Evolutionary conservation across 768 basidiomycete species (phyloP).

Genomic region (Kwoniella heveanensis): DNA sequence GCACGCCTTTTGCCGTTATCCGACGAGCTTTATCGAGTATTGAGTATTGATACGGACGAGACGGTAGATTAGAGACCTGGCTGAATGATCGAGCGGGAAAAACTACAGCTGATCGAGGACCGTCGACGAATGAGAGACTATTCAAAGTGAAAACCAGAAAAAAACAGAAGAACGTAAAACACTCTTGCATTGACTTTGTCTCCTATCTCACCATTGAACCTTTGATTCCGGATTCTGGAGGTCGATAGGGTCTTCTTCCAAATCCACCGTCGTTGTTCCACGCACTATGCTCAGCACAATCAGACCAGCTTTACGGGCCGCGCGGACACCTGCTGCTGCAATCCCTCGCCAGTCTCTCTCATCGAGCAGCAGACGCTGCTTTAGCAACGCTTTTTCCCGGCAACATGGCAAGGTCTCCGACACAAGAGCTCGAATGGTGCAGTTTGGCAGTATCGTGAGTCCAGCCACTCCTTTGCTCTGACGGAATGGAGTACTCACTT

Average conservation of each 20-base stretch:
- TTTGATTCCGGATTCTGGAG: background rate
- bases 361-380: constrained; percentile 4
- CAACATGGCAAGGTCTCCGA: background rate
- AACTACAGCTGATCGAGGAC: background rate
- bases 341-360: background rate
- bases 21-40: too few species aligned
- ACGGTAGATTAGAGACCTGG: too few species aligned
- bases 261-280: background rate
- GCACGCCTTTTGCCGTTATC: too few species aligned
- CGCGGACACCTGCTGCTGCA: background rate
- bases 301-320: constrained; percentile 9
- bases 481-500: too few species aligned
- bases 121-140: too few species aligned
- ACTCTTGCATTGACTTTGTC: too few species aligned
- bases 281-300: constrained; percentile 7
- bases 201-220: too few species aligned
- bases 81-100: background rate
- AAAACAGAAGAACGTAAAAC: too few species aligned
- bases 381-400: background rate
- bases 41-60: too few species aligned
- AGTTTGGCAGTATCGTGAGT: constrained; percentile 14
- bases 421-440: constrained; percentile 2
- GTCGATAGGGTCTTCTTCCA: background rate
- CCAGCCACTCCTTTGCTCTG: too few species aligned
- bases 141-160: background rate